Conservation (phyloP, 768 basidiomycete species). For the Serendipita sp. region DNA sequence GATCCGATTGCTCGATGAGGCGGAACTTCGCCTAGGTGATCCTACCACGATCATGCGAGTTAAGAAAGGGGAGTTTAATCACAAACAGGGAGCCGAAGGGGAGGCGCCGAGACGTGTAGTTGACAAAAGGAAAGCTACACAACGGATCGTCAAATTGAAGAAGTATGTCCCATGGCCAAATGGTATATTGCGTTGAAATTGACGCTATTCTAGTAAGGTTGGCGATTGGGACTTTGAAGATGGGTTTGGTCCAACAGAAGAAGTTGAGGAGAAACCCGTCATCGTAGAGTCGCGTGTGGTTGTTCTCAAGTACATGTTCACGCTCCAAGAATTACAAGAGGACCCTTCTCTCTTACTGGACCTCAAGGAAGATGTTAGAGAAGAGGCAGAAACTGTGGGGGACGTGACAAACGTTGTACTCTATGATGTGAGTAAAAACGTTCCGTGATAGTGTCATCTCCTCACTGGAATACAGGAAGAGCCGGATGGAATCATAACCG, state of each 20-base stretch:
- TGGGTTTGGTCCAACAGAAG: slow-evolving; percentile 61
- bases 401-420: slow-evolving; percentile 91
- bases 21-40: slow-evolving; percentile 74
- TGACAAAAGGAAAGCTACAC: slow-evolving; percentile 63
- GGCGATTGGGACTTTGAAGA: slow-evolving; percentile 92
- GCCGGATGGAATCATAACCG: slow-evolving; percentile 83
- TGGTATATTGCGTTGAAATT: neutral
- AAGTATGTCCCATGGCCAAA: slow-evolving; percentile 33
- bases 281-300: slow-evolving; percentile 54
- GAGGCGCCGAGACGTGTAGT: slow-evolving; percentile 41
- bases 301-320: slow-evolving; percentile 92
- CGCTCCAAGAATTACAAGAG: slow-evolving; percentile 65
- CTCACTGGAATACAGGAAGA: slow-evolving; percentile 47
- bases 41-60: slow-evolving; percentile 57
- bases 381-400: slow-evolving; percentile 77
- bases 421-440: slow-evolving; percentile 60
- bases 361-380: slow-evolving; percentile 89
- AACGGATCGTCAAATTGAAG: slow-evolving; percentile 72
- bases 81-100: slow-evolving; percentile 36
- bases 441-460: neutral
- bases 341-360: slow-evolving; percentile 77
- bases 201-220: slow-evolving; percentile 46
- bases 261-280: slow-evolving; percentile 35
- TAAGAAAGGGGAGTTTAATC: slow-evolving; percentile 57
- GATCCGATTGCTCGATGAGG: slow-evolving; percentile 73